phyloP scores from a whole-genome alignment of 2,329 filamentous ascomycete species.

The Paecilomyces sp. region DNA sequence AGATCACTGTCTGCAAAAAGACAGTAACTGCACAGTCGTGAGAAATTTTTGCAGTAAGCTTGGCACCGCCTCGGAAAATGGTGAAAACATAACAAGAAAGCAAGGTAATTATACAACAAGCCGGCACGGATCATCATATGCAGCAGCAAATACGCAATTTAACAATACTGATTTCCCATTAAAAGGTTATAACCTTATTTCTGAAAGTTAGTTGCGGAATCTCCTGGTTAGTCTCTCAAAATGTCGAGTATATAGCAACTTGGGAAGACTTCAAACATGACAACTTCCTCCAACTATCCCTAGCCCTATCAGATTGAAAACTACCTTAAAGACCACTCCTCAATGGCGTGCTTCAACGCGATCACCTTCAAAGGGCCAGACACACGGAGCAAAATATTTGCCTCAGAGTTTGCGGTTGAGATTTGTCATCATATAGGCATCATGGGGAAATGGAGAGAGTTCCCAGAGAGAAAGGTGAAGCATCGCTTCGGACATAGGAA shows the following conservation, averaged over 20 bases:
- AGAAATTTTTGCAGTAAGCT: not conserved
- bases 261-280: not conserved
- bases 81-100: not conserved
- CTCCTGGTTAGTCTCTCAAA: not conserved
- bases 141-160: not conserved
- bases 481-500: not conserved
- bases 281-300: conserved; percentile 1
- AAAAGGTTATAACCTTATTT: not conserved
- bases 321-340: conserved; percentile 31
- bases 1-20: not conserved
- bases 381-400: conserved; percentile 21
- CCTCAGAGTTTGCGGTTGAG: conserved; percentile 20
- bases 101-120: not conserved
- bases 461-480: not conserved
- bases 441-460: not conserved
- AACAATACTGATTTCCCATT: no score
- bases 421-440: conserved; percentile 20
- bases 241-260: not conserved
- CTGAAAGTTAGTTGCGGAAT: not conserved
- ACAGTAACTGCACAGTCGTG: not conserved
- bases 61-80: not conserved
- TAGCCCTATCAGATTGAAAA: conserved; percentile 36
- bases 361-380: conserved; percentile 19
- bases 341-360: conserved; percentile 28
- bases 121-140: not conserved